Evolutionary conservation across 148 eudicot species (phyloP).

Genomic region (Drosera capensis): DNA sequence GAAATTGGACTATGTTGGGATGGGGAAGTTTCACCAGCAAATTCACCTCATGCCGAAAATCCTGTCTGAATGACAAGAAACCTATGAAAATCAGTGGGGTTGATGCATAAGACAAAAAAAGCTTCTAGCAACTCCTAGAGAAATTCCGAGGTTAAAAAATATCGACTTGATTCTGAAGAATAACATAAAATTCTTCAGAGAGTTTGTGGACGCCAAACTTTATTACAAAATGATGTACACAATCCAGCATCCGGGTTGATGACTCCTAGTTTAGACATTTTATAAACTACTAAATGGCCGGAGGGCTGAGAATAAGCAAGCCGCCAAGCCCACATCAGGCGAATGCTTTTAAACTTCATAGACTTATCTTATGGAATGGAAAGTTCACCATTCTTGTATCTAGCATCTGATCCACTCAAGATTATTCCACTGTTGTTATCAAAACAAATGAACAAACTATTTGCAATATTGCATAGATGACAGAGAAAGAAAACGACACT

Average conservation of each 20-base stretch:
- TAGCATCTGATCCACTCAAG: no score
- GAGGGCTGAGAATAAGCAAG: no score
- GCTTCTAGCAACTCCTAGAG: not conserved
- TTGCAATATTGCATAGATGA: not conserved
- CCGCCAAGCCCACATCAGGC: no score
- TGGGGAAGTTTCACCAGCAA: conserved; percentile 97
- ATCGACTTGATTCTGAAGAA: not conserved
- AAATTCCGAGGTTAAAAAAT: not conserved
- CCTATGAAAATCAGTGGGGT: not conserved
- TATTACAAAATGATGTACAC: no score
- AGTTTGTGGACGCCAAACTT: not conserved
- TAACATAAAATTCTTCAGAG: not conserved
- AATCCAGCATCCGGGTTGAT: no score
- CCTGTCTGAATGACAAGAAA: conserved; percentile 48
- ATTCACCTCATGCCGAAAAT: conserved; percentile 96
- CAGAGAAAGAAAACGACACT: not conserved
- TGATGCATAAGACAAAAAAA: not conserved
- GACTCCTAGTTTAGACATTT: no score
- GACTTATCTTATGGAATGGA: no score
- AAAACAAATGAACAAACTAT: no score
- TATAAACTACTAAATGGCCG: no score
- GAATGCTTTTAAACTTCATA: no score
- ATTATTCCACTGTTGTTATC: no score
- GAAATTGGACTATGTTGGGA: conserved; percentile 95
- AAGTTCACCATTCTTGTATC: no score